Base-by-base conservation (phyloP, 805 yeast species). In the Wickerhamiella allomyrinae region DNA sequence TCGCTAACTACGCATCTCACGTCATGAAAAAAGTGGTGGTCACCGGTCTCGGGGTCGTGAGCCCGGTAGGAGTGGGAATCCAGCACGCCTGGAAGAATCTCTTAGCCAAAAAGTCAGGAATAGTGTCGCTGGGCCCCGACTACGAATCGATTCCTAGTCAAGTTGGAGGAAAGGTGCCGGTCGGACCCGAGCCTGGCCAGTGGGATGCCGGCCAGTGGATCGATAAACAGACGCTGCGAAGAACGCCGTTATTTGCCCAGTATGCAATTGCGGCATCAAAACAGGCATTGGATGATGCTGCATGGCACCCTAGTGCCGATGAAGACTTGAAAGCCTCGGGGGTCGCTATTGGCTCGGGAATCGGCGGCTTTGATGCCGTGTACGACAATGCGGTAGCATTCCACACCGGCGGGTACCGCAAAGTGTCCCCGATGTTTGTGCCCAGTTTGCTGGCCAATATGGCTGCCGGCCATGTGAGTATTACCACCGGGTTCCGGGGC, bases 391-490 rank as follows among this genome's bases (percentile, higher is more conserved):
- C 84, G 1, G 67, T 74, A 11, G 65, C 67, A 2, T 73, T 74
- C 46, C 53, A 58, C 15, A 49, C 55, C 3, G 61, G 65, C 14
- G 80, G 81, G 0, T 80, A 79, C 57, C 72, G 77, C 45, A 76
- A 74, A 48, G 76, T 86, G 2, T 81, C 84, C 39, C 98, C 98
- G 1, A 58, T 86, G 43, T 81, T 89, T 57, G 76, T 91, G 5
- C 97, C 98, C 0, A 76, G 73, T 49, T 61, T 89, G 38, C 66
- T 91, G 31, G 73, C 82, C 29, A 91, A 91, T 57, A 91, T 91
- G 97, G 95, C 95, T 0, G 85, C 87, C 0, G 96, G 97, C 2
- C 77, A 85, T 46, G 74, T 91, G 6, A 79, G 95, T 6, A 87
- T 91, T 43, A 70, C 74, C 48, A 74, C 76, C 52, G 80, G 81